Evolutionary conservation across 2,329 filamentous ascomycete genomes (phyloP), one percentile per base, ranked within the genome.

Genomic region (Acrocalymma vagum): DNA sequence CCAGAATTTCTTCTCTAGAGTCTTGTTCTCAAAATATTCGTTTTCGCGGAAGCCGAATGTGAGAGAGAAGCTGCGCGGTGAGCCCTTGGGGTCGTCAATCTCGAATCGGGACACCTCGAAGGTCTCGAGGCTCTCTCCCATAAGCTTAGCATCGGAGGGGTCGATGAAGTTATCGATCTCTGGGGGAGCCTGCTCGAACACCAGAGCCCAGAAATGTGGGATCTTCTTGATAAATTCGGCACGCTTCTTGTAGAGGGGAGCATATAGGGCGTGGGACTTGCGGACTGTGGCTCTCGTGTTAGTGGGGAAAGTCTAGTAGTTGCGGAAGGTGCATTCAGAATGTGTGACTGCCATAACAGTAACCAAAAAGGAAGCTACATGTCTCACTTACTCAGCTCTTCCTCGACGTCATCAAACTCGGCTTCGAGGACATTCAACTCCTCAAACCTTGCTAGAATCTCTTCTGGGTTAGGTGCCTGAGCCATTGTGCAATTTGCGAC

Each of bases 1-100:
- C 82, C 86, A 93, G 74, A 97, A 96, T 66, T 88, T 89, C 85
- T 97, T 97, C 74, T 93, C 88, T 32, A 97, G 74, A 38, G 85
- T 81, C 38, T 75, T 78, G 74, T 96, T 80, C 65, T 85, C 80
- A 61, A 97, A 96, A 75, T 86, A 85, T 33, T 90, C 84, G 73
- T 97, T 97, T 50, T 85, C 80, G 45, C 73, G 74, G 72, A 96
- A 96, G 60, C 88, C 85, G 63, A 94, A 90, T 49, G 76, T 84
- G 76, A 72, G 54, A 46, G 80, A 76, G 58, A 97, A 70, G 73
- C 85, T 91, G 68, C 91, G 85, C 15, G 93, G 93, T 63, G 94
- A 88, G 62, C 88, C 90, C 41, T 75, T 70, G 47, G 78, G 78
- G 52, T 78, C 69, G 50, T 84, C 80, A 32, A 95, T 79, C 74